These are phyloP conservation scores for Micromonas commoda DNA, from an alignment of 139 green algal species.

Conservation along the genomic window DNA sequence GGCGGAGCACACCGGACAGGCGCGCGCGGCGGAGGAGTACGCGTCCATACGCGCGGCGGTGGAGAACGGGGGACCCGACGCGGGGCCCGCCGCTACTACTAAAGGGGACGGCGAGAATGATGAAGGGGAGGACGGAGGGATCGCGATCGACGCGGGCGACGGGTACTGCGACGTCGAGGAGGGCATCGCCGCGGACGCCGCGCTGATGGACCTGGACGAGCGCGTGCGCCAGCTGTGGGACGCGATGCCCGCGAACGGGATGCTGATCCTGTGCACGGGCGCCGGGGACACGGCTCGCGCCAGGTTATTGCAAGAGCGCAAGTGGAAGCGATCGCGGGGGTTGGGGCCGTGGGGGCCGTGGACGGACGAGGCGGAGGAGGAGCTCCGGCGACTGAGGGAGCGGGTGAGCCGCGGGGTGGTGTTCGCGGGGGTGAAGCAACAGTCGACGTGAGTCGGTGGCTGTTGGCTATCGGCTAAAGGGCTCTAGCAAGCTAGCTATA, in stretches of 20 bases:
- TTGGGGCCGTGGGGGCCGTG: constrained; percentile 8
- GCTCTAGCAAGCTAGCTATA: no score
- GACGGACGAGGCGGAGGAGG: constrained; percentile 9
- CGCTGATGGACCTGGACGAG: constrained; percentile 22
- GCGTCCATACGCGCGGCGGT: no score
- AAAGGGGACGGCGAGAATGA: background rate
- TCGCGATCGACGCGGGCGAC: background rate
- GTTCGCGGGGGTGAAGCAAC: background rate
- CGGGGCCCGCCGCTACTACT: no score
- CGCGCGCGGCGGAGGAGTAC: no score
- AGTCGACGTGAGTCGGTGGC: background rate
- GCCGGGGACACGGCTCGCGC: constrained; percentile 34
- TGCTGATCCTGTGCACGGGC: constrained; percentile 33
- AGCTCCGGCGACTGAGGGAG: background rate
- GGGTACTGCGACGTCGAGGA: background rate
- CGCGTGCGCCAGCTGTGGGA: constrained; percentile 23
- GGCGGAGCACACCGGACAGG: background rate
- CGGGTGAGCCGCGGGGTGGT: background rate
- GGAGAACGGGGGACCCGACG: background rate
- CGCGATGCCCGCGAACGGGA: constrained; percentile 30
- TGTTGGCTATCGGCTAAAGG: no score
- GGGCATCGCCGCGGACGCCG: background rate
- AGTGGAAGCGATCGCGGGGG: constrained; percentile 7
- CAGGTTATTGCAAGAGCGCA: constrained; percentile 6
- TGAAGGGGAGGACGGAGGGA: background rate